These are phyloP conservation scores for Metarhizium rileyi DNA, from an alignment of 2,329 filamentous ascomycete genomes.

Conservation along the genomic window DNA sequence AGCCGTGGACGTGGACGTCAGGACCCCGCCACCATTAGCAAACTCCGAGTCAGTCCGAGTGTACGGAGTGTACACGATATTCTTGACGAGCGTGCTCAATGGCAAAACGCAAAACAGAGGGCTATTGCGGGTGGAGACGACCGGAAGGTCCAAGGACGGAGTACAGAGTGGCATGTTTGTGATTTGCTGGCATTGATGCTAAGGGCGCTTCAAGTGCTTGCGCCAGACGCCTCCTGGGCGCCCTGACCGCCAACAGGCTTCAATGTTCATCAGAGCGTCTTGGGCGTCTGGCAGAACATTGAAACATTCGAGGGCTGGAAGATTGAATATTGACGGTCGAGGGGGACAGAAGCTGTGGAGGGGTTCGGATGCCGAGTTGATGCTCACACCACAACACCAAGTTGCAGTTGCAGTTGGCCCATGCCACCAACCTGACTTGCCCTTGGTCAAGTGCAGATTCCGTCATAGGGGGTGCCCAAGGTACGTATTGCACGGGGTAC, in stretches of 20 bases:
- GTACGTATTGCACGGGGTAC: no score
- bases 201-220: background rate
- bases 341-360: no score
- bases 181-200: background rate
- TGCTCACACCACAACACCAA: no score
- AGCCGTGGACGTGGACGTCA: background rate
- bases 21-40: constrained; percentile 3
- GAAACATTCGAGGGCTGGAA: no score
- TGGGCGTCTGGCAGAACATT: background rate
- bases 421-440: no score
- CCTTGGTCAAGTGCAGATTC: no score
- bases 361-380: no score
- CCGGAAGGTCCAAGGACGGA: background rate
- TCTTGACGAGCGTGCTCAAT: background rate
- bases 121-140: background rate
- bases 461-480: no score
- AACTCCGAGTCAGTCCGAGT: constrained; percentile 6
- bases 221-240: constrained; percentile 6
- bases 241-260: background rate
- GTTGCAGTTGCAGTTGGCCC: no score
- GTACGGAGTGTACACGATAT: background rate
- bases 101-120: background rate
- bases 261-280: background rate
- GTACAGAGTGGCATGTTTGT: background rate
- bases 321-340: no score